Conservation (phyloP, 139 green algal species). For the Zygnema cylindricum region DNA sequence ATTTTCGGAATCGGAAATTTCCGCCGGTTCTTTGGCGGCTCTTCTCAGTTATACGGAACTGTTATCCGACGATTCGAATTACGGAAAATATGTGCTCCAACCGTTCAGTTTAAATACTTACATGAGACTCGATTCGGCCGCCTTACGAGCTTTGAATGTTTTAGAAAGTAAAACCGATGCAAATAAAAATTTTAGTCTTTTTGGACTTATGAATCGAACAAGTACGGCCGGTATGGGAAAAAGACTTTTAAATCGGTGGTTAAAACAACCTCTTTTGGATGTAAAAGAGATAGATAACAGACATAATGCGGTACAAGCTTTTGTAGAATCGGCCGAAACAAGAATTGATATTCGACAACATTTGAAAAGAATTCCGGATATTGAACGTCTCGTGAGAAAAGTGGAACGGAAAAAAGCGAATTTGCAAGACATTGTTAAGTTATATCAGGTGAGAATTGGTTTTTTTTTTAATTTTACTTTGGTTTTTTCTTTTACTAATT, state of each 20-base stretch:
- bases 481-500: neutral
- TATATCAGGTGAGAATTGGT: constrained; percentile 48
- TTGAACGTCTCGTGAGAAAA: constrained; percentile 86
- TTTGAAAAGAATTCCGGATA: constrained; percentile 85
- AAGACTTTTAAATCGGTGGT: constrained; percentile 87
- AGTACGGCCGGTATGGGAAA: constrained; percentile 90
- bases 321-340: constrained; percentile 76
- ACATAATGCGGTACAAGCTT: constrained; percentile 60
- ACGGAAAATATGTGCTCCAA: constrained; percentile 74
- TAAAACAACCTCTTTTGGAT: constrained; percentile 92
- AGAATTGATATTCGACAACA: constrained; percentile 76
- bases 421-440: constrained; percentile 88
- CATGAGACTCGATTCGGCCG: constrained; percentile 78
- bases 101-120: constrained; percentile 75
- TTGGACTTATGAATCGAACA: constrained; percentile 86
- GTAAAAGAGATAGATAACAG: constrained; percentile 53
- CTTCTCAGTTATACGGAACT: constrained; percentile 65
- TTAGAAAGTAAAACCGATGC: constrained; percentile 75
- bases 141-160: constrained; percentile 89
- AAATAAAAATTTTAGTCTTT: constrained; percentile 80
- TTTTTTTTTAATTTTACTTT: neutral
- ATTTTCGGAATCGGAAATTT: constrained; percentile 11
- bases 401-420: constrained; percentile 75
- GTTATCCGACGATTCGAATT: constrained; percentile 64
- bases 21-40: constrained; percentile 14